Conservation (phyloP, 1,284 basidiomycete genomes). For the Ganoderma sinense region DNA sequence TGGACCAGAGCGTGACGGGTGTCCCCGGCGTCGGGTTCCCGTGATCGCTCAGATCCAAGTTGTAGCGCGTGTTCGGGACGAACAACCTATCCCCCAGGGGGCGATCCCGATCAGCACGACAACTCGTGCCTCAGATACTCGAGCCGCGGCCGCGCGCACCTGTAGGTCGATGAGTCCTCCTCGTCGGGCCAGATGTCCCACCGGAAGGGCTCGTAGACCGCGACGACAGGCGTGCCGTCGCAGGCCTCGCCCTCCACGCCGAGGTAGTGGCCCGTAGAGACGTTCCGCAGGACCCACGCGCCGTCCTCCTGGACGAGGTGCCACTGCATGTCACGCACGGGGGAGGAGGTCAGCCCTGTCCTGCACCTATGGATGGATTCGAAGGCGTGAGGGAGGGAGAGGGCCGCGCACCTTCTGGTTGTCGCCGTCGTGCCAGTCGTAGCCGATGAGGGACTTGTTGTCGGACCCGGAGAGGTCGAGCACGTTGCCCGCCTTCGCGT, state of each 20-base stretch:
- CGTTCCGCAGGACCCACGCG: background rate
- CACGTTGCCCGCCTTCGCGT: conserved; percentile 3
- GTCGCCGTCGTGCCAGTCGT: conserved; percentile 45
- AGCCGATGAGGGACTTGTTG: conserved; percentile 58
- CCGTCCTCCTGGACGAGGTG: background rate
- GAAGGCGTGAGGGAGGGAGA: background rate
- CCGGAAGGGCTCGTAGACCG: conserved; percentile 32
- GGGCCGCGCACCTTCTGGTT: conserved; percentile 61
- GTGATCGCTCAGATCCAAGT: conserved; percentile 36
- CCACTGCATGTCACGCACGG: background rate
- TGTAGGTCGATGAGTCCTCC: conserved; percentile 18
- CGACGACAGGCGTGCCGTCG: conserved; percentile 42
- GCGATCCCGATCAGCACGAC: background rate
- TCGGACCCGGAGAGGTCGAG: conserved; percentile 60
- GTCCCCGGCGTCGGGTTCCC: conserved; percentile 37
- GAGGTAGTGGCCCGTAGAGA: background rate
- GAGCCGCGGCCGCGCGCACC: too few species aligned
- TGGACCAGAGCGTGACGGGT: conserved; percentile 35
- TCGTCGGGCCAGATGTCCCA: conserved; percentile 37
- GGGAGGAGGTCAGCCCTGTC: background rate
- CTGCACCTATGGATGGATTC: background rate
- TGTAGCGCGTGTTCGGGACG: conserved; percentile 21
- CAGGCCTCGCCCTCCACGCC: background rate
- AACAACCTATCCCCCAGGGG: background rate
- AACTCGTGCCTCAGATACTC: too few species aligned